Evolutionary conservation across 345 rosid species (phyloP), one percentile per base, ranked within the genome.

Genomic region (Mangifera indica): DNA sequence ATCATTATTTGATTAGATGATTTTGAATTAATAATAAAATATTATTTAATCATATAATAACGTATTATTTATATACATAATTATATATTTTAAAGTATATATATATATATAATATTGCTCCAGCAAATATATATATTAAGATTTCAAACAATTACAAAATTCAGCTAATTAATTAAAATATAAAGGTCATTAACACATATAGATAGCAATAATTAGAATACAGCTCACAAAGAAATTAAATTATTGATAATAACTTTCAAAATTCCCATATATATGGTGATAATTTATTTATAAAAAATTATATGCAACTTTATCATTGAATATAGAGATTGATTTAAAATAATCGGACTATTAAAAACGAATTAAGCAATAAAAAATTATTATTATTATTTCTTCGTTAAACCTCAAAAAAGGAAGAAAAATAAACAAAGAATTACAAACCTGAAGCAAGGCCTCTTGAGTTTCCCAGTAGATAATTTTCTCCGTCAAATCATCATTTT

Each of bases 381-480:
- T 34, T 34, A 34, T 34, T 34, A 34, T 1, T 34, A 34, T 37
- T 7, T 37, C 8, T 37, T 37, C 8, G 42, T 37, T 37, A 37
- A 37, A 37, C 42, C 42, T 37, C 37, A 37, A 37, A 37, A 37
- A 37, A 5, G 5, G 1, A 9, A 1, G 8, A 1, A 17, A 25
- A 34, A 49, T 25, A 8, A 77, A 67, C 18, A 25, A 55, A 49
- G 4, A 45, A 52, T 0, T 9, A 52, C 8, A 29, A 74, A 85
- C 88, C 86, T 82, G 86, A 73, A 85, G 84, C 80, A 82, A 71
- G 10, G 86, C 81, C 58, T 79, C 72, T 17, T 82, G 84, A 6
- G 86, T 77, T 67, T 85, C 84, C 88, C 88, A 85, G 62, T 34
- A 85, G 4, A 60, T 26, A 46, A 49, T 34, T 48, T 57, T 70